Conservation (phyloP, 2,329 filamentous ascomycete species). For the Beauveria varroae region DNA sequence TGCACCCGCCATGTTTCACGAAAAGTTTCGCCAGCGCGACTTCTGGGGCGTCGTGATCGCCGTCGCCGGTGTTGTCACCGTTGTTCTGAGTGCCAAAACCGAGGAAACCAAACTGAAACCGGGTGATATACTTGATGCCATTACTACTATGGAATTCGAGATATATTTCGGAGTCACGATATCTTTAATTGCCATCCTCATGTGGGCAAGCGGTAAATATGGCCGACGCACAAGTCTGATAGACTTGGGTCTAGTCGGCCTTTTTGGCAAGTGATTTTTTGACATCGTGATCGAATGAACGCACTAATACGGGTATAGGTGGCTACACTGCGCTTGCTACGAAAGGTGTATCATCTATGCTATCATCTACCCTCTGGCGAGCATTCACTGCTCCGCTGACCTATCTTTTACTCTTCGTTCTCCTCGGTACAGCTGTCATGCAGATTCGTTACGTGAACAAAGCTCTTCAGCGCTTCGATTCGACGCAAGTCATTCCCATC, state of each 20-base stretch:
- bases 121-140: slow-evolving; percentile 81
- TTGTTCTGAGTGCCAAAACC: slow-evolving; percentile 84
- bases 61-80: slow-evolving; percentile 79
- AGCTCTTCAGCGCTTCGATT: slow-evolving; percentile 83
- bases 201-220: slow-evolving; percentile 76
- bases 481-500: slow-evolving; percentile 94
- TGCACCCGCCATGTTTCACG: slow-evolving; percentile 87
- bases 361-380: slow-evolving; percentile 83
- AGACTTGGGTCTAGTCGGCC: slow-evolving; percentile 83
- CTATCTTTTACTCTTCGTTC: slow-evolving; percentile 72
- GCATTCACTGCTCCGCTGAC: slow-evolving; percentile 89
- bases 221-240: slow-evolving; percentile 84
- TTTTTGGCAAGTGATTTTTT: slow-evolving; percentile 63
- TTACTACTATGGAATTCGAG: slow-evolving; percentile 82
- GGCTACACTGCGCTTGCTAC: slow-evolving; percentile 96
- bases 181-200: slow-evolving; percentile 64
- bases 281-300: not conserved
- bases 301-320: slow-evolving; percentile 40
- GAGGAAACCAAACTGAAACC: slow-evolving; percentile 88
- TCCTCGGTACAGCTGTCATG: slow-evolving; percentile 82
- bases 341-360: slow-evolving; percentile 90
- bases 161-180: slow-evolving; percentile 77
- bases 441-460: slow-evolving; percentile 96
- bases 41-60: slow-evolving; percentile 83
- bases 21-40: slow-evolving; percentile 77